Evolutionary conservation across 495 filamentous ascomycete genomes (phyloP).

Genomic region (Aspergillus wentii): DNA sequence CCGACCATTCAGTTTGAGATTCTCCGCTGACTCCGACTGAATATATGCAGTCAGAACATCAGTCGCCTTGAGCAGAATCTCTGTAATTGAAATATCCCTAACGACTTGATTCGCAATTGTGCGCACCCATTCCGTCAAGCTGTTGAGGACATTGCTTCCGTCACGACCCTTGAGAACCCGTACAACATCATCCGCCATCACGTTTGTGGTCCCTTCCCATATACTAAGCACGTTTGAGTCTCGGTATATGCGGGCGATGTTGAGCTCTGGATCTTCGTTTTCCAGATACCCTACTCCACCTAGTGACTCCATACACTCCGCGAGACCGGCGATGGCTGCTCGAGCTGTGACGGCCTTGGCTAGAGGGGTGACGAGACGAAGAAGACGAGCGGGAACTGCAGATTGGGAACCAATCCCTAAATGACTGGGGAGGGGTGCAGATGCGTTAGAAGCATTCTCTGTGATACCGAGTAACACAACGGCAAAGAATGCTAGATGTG

Average conservation of each 20-base stretch:
- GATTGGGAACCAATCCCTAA: no score
- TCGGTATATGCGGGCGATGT: conserved; percentile 54
- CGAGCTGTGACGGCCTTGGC: conserved; percentile 52
- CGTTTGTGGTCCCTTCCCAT: conserved; percentile 69
- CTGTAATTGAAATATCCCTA: background rate
- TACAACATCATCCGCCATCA: conserved; percentile 55
- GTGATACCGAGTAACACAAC: conserved; percentile 41
- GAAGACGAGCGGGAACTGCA: conserved; percentile 22
- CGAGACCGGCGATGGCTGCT: conserved; percentile 40
- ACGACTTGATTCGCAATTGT: background rate
- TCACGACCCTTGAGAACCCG: conserved; percentile 39
- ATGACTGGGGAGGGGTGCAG: no score
- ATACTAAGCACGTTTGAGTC: conserved; percentile 60
- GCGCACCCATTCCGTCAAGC: conserved; percentile 31
- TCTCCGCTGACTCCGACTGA: conserved; percentile 2
- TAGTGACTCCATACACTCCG: conserved; percentile 53
- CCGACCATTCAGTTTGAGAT: conserved; percentile 7
- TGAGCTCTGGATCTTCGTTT: conserved; percentile 48
- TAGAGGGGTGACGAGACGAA: conserved; percentile 53
- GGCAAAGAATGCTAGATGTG: conserved; percentile 48
- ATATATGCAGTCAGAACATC: conserved; percentile 2
- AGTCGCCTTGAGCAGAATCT: background rate
- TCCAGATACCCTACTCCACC: conserved; percentile 63
- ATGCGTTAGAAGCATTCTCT: conserved; percentile 19
- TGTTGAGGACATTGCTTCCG: conserved; percentile 25